Base-by-base conservation (phyloP, 1,284 basidiomycete species). In the Cystobasidiaceae sp. region DNA sequence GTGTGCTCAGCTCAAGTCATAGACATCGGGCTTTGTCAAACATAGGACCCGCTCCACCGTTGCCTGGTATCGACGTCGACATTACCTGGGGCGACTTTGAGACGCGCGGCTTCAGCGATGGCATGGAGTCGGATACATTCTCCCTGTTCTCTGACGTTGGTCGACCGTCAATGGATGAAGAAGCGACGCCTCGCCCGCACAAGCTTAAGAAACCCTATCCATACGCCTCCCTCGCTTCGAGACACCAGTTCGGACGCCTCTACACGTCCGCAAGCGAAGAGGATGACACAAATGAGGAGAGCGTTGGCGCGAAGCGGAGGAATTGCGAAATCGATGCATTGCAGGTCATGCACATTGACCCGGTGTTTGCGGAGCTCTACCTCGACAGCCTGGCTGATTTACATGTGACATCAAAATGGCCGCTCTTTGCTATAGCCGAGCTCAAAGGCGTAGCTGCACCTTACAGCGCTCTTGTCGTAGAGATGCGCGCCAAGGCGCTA, bases 71-170 rank as follows among this genome's bases (percentile, higher is more conserved):
- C 1, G 21, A 37, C 39, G 30, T n/a, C 19, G 32, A 54, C n/a
- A 11, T 45, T 13, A 43, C 34, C 3, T 64, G 61, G 61, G 52
- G 51, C 5, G 61, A 64, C 19, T 64, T 64, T 30, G 61, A 55
- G 23, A 64, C 19, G 4, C 39, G 30, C 28, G 61, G 61, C 51
- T 64, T 64, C 52, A 33, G 34, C 51, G 52, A 64, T 25, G 43
- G 34, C 1, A 33, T 44, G 30, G 61, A 55, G 15, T 41, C 50
- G 43, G 61, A 64, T 28, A 32, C 19, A 21, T 64, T 64, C 41
- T 64, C 61, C 5, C 52, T 64, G 19, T 48, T 64, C 9, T 54
- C 61, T n/a, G 61, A 64, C 19, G 51, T 64, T 15, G 61, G 49
- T 4, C 13, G 49, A 48, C 33, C 52, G 1, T 46, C 60, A 25